phyloP scores from a whole-genome alignment of 345 rosid genomes.

The Eucalyptus cloeziana region DNA sequence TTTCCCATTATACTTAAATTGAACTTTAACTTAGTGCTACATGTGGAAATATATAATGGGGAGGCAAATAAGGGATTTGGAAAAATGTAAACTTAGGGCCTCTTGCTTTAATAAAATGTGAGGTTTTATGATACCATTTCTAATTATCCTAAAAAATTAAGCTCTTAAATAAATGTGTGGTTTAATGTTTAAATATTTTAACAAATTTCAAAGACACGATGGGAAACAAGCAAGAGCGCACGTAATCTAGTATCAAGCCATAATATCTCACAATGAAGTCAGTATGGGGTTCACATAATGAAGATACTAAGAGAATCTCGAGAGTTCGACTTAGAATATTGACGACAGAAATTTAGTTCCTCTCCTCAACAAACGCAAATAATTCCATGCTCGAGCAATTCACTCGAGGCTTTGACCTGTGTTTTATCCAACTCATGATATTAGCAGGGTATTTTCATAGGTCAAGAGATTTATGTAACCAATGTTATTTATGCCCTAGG shows the following conservation, averaged over 20 bases:
- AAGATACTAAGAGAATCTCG: background rate
- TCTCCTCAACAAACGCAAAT: background rate
- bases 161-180: background rate
- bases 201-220: background rate
- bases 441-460: background rate
- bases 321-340: background rate
- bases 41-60: background rate
- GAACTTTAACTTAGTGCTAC: background rate
- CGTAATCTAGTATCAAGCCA: background rate
- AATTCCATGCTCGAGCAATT: background rate
- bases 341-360: background rate
- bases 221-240: background rate
- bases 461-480: background rate
- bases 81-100: background rate
- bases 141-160: background rate
- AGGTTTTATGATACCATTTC: background rate
- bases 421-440: background rate
- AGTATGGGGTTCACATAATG: background rate
- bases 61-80: background rate
- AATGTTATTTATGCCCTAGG: background rate
- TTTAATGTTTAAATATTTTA: background rate
- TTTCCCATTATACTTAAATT: background rate
- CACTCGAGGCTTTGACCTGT: background rate
- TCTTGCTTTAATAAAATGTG: background rate
- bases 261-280: background rate